These are phyloP conservation scores for Gastrodia elata DNA, from an alignment of 106 monocot species.

Conservation along the genomic window DNA sequence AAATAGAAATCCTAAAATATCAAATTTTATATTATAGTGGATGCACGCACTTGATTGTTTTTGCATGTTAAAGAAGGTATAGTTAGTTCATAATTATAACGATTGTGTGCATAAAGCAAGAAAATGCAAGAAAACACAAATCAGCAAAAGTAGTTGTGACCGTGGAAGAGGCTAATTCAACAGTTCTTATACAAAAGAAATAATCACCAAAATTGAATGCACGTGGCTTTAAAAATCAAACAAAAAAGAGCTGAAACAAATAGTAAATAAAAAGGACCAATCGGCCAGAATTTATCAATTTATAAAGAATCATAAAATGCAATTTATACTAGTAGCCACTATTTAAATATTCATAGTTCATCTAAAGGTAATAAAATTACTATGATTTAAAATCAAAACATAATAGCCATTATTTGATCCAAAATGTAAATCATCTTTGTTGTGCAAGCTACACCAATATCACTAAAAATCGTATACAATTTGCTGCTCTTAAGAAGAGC, in stretches of 20 bases:
- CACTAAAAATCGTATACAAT: neutral
- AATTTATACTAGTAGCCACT: neutral
- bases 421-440: neutral
- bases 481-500: neutral
- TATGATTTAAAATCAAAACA: neutral
- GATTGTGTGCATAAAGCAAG: neutral
- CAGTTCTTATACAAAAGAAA: neutral
- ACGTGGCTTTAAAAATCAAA: neutral
- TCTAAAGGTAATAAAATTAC: neutral
- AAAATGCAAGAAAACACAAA: neutral
- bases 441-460: neutral
- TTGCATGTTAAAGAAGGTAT: neutral
- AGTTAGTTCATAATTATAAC: neutral
- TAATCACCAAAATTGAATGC: neutral
- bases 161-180: neutral
- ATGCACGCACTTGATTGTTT: neutral
- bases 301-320: neutral
- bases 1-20: neutral
- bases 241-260: neutral
- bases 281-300: neutral
- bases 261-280: neutral
- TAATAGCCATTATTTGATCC: neutral
- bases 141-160: neutral
- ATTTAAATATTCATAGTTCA: neutral
- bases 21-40: neutral